A percentile compares a stretch with the other conserved stretches of the same genome.
phyloP scores from a whole-genome alignment of 805 yeast species.

The Starmera caribaea region DNA sequence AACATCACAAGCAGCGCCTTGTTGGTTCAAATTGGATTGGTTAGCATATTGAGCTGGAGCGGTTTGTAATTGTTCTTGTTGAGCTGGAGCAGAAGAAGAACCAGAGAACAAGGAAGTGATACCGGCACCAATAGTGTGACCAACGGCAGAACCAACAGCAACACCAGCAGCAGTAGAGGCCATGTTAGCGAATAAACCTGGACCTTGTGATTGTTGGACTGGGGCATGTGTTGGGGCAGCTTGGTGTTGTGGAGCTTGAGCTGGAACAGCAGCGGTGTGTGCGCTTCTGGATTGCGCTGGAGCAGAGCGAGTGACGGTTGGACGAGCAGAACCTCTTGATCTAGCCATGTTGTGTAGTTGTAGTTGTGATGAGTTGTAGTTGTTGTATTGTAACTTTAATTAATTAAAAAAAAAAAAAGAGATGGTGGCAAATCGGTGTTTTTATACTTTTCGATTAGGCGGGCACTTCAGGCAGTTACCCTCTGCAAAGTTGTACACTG shows the following conservation, averaged over 20 bases:
- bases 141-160: conserved; percentile 95
- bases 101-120: conserved; percentile 85
- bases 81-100: conserved; percentile 43
- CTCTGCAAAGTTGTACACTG: too few relatives aligned
- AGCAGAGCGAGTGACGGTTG: conserved; percentile 30
- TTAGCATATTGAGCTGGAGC: conserved; percentile 22
- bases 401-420: too few relatives aligned
- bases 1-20: conserved; percentile 64
- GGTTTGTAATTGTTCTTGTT: conserved; percentile 25
- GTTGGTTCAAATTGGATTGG: conserved; percentile 26
- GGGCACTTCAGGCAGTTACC: too few relatives aligned
- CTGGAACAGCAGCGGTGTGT: conserved; percentile 64
- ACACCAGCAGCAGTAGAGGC: conserved; percentile 99
- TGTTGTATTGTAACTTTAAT: too few relatives aligned
- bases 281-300: conserved; percentile 60
- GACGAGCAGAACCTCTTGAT: conserved; percentile 36
- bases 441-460: too few relatives aligned
- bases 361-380: conserved; percentile 1
- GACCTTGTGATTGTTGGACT: conserved; percentile 48
- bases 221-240: conserved; percentile 48
- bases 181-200: conserved; percentile 95
- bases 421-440: too few relatives aligned
- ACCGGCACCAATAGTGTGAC: conserved; percentile 96
- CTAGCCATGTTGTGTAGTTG: conserved; percentile 29
- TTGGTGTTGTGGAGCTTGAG: conserved; percentile 31